These are phyloP conservation scores for Xerocomus amazonicus DNA, from an alignment of 1,284 basidiomycete genomes.

Conservation along the genomic window DNA sequence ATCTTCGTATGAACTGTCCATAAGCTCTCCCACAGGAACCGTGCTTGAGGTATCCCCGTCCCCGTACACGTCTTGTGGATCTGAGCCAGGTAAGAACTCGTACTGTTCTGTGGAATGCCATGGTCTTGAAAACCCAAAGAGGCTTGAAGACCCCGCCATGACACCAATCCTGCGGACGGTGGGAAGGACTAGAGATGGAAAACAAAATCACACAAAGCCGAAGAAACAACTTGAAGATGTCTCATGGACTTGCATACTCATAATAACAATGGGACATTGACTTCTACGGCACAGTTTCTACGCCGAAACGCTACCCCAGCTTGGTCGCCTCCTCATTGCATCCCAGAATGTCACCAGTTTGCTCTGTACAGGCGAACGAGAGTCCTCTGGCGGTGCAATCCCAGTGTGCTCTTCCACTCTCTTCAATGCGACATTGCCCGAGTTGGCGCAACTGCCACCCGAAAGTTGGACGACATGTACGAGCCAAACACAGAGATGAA, in stretches of 20 bases:
- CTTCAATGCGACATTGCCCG: conserved; percentile 45
- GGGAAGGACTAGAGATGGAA: conserved; percentile 7
- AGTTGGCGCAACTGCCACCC: conserved; percentile 48
- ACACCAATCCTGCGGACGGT: conserved; percentile 4
- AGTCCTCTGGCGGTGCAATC: conserved; percentile 45
- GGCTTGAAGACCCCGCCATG: conserved; percentile 19
- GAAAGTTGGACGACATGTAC: conserved; percentile 57
- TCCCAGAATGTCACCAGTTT: conserved; percentile 68
- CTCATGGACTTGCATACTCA: too few relatives aligned
- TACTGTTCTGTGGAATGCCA: conserved; percentile 22
- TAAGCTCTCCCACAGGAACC: conserved; percentile 7
- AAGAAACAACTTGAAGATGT: neutral
- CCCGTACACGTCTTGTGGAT: conserved; percentile 10
- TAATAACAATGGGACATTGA: too few relatives aligned
- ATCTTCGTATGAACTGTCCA: conserved; percentile 27
- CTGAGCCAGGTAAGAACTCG: conserved; percentile 22
- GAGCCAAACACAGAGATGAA: conserved; percentile 80
- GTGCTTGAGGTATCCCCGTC: conserved; percentile 10
- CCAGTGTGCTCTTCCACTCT: conserved; percentile 50
- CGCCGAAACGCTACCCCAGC: conserved; percentile 67
- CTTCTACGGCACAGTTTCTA: neutral
- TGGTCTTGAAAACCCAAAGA: conserved; percentile 11
- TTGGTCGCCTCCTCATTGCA: conserved; percentile 55
- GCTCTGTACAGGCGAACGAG: conserved; percentile 33
- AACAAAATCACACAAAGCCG: neutral